These are phyloP conservation scores for Penicillium sp. DNA, from an alignment of 2,329 filamentous ascomycete species.

Conservation along the genomic window DNA sequence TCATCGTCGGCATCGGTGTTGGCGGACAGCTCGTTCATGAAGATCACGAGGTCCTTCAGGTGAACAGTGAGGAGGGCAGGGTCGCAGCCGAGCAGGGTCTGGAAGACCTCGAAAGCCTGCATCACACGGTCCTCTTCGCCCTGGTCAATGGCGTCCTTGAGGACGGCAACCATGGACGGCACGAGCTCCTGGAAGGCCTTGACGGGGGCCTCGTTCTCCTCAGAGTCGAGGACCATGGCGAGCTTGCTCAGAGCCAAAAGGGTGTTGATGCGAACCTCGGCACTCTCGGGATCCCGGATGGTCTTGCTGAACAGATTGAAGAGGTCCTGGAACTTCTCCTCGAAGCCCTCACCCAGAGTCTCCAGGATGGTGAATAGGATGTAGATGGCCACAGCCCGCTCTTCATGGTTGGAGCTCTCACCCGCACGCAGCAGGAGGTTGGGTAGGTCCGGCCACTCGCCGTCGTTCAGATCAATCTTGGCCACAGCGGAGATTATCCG, in stretches of 20 bases:
- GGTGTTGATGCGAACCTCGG: conserved; percentile 91
- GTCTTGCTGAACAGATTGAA: conserved; percentile 80
- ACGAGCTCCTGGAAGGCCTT: conserved; percentile 73
- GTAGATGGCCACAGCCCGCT: conserved; percentile 87
- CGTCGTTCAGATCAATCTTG: conserved; percentile 77
- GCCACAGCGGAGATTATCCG: conserved; percentile 85
- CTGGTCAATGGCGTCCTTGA: conserved; percentile 75
- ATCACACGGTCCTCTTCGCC: conserved; percentile 83
- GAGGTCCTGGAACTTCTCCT: conserved; percentile 72
- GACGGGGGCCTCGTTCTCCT: conserved; percentile 72
- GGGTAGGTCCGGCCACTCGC: conserved; percentile 78
- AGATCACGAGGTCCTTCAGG: conserved; percentile 82
- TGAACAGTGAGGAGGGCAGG: conserved; percentile 76
- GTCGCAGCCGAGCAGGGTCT: conserved; percentile 87
- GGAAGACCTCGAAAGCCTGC: conserved; percentile 93
- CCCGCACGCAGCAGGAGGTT: conserved; percentile 74
- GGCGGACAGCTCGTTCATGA: conserved; percentile 84
- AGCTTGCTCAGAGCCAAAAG: conserved; percentile 84
- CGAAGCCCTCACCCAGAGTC: conserved; percentile 77
- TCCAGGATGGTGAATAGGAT: conserved; percentile 91
- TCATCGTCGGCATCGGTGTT: conserved; percentile 78
- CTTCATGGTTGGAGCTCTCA: conserved; percentile 66
- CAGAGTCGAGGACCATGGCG: conserved; percentile 79
- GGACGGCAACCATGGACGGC: conserved; percentile 80
- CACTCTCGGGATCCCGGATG: conserved; percentile 83